These are phyloP conservation scores for Ascochyta koolunga DNA, from an alignment of 2,329 filamentous ascomycete species.

Conservation along the genomic window DNA sequence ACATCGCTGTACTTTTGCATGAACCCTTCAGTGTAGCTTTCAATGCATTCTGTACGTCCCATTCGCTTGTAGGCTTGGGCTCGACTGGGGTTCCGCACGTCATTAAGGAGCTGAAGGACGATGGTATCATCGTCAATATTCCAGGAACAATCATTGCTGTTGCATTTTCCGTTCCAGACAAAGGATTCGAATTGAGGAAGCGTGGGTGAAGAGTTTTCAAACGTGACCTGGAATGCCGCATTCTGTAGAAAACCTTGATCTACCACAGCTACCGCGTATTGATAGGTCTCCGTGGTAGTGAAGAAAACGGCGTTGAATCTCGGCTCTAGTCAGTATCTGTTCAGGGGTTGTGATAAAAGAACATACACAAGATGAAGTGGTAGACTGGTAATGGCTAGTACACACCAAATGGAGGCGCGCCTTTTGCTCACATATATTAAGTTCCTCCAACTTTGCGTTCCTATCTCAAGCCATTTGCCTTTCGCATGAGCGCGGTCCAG, in stretches of 20 bases:
- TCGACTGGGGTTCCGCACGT: constrained; percentile 11
- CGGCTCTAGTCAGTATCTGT: background rate
- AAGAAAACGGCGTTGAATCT: constrained; percentile 28
- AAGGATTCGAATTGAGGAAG: constrained; percentile 10
- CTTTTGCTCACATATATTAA: constrained; percentile 17
- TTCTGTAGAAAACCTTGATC: constrained; percentile 10
- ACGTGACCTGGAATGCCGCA: constrained; percentile 12
- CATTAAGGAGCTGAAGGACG: constrained; percentile 12
- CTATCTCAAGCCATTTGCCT: constrained; percentile 32
- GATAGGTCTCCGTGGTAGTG: constrained; percentile 21
- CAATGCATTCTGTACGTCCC: constrained; percentile 11
- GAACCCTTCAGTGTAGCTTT: constrained; percentile 16
- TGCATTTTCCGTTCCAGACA: background rate
- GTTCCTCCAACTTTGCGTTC: constrained; percentile 22
- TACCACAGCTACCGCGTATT: constrained; percentile 25
- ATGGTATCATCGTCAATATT: constrained; percentile 9
- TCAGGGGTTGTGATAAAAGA: background rate
- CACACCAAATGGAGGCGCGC: constrained; percentile 15
- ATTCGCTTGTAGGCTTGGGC: constrained; percentile 1
- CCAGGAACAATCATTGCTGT: constrained; percentile 9
- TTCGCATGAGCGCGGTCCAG: constrained; percentile 30
- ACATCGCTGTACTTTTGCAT: constrained; percentile 18
- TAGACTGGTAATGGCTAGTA: constrained; percentile 20
- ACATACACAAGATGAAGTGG: constrained; percentile 26
- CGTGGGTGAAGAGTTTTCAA: constrained; percentile 16